phyloP scores from a whole-genome alignment of 2,329 filamentous ascomycete species.

The Colletotrichum costaricense region DNA sequence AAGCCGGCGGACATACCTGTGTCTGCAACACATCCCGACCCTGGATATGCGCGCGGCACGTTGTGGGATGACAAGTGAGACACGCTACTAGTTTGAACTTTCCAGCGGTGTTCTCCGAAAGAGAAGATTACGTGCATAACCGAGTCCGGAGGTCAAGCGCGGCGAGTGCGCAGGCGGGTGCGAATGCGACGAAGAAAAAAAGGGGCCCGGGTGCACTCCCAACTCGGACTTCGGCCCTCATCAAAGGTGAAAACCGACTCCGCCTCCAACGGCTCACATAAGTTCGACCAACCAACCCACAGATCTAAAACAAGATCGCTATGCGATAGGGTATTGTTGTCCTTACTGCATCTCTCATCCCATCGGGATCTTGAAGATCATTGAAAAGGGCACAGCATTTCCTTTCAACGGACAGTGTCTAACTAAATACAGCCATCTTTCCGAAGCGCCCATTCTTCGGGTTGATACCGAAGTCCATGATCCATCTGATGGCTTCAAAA shows the following conservation, averaged over 20 bases:
- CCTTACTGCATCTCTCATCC: neutral
- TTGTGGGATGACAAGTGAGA: neutral
- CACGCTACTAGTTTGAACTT: neutral
- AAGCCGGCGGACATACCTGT: neutral
- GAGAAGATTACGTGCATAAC: neutral
- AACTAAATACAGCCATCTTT: neutral
- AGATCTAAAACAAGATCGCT: neutral
- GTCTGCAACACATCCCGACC: neutral
- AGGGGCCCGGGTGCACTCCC: neutral
- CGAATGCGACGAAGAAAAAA: slow-evolving; percentile 9
- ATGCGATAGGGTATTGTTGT: neutral
- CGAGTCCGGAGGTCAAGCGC: neutral
- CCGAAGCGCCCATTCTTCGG: neutral
- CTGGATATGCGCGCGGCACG: neutral
- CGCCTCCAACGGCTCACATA: neutral
- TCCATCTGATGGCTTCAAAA: slow-evolving; percentile 46
- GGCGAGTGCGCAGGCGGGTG: neutral
- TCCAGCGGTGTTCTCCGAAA: neutral
- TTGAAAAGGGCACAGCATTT: neutral
- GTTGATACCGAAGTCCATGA: neutral
- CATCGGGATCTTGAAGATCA: neutral
- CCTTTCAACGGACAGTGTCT: neutral
- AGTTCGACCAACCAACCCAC: no score
- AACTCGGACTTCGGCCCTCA: neutral
- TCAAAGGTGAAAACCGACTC: neutral